phyloP scores from a whole-genome alignment of 2,329 filamentous ascomycete genomes.

The Ascochyta koolunga region DNA sequence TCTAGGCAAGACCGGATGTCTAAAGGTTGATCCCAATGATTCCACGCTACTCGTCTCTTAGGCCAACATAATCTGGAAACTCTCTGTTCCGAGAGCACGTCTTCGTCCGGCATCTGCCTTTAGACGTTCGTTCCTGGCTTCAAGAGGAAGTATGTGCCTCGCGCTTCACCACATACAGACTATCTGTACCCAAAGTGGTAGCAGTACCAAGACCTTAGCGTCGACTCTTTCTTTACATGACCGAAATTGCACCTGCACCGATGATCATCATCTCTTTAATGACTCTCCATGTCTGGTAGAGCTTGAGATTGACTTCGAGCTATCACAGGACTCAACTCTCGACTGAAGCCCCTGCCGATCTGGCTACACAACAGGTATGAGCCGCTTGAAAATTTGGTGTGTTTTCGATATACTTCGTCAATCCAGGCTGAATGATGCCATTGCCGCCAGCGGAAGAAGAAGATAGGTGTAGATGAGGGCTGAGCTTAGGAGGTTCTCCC shows the following conservation, averaged over 20 bases:
- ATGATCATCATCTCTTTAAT: not conserved
- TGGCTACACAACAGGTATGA: conserved; percentile 12
- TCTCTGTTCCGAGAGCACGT: not conserved
- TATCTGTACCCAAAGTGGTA: not conserved
- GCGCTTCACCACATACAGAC: not conserved
- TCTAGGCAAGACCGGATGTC: no score
- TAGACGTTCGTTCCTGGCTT: not conserved
- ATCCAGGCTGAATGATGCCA: conserved; percentile 23
- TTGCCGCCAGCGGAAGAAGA: conserved; percentile 16
- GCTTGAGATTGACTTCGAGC: not conserved
- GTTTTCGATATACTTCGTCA: conserved; percentile 31
- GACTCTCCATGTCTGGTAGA: not conserved
- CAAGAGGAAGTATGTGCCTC: not conserved
- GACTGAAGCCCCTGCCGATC: conserved; percentile 25
- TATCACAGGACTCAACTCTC: not conserved
- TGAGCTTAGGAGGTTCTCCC: not conserved
- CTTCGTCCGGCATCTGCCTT: not conserved
- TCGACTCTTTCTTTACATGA: not conserved
- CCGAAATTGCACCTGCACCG: not conserved
- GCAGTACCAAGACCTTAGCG: not conserved
- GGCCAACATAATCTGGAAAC: not conserved
- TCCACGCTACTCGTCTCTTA: no score
- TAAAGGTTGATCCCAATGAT: no score
- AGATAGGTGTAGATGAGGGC: conserved; percentile 25
- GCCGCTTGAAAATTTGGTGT: not conserved